Evolutionary conservation across 192 early-diverging fungal species (phyloP), one percentile per base, ranked within the genome.

Genomic region (Gamsiella multidivaricata): DNA sequence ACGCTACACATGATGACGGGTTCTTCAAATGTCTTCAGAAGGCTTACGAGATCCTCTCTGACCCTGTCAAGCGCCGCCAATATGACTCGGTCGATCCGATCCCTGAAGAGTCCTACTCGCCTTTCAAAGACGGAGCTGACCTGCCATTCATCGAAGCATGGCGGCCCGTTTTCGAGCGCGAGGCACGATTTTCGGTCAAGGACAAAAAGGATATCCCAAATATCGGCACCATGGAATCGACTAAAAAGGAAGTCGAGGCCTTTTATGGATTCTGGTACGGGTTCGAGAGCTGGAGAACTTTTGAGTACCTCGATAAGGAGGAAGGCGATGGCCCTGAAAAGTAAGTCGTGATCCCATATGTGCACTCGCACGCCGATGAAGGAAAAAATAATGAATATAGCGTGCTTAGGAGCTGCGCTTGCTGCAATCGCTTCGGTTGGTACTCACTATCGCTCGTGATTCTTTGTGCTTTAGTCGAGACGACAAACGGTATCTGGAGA

Each of bases 201-300:
- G 45, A 46, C 91, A 88, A 53, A 69, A 69, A 31, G 43, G 81
- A 54, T 72, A 87, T 65, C 15, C 89, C 91, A 5, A 41, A 36
- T 11, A 78, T 94, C 43, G 93, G 94, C 10, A 82, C 81, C 15
- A 80, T 81, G 67, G 69, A 86, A 25, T 80, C 89, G 7, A 78
- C 81, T n/a, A 83, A 90, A 29, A 90, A 89, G 26, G 80, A 92
- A 31, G 88, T 92, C 11, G 90, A 92, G 52, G 81, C 59, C 11
- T 94, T 94, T 73, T 94, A 94, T 83, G 80, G 84, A 18, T 91
- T 88, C 59, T 94, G 93, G 93, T 80, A 82, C 54, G 52, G 67
- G n/a, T 92, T 95, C 78, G 92, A 95, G 46, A 93, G 91, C 22
- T 94, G 93, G 93, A 75, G 94, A 51, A 82, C 88, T 14, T 95